Evolutionary conservation across 2,329 filamentous ascomycete genomes (phyloP), one percentile per base, ranked within the genome.

Genomic region (Hypoxylon sp.): DNA sequence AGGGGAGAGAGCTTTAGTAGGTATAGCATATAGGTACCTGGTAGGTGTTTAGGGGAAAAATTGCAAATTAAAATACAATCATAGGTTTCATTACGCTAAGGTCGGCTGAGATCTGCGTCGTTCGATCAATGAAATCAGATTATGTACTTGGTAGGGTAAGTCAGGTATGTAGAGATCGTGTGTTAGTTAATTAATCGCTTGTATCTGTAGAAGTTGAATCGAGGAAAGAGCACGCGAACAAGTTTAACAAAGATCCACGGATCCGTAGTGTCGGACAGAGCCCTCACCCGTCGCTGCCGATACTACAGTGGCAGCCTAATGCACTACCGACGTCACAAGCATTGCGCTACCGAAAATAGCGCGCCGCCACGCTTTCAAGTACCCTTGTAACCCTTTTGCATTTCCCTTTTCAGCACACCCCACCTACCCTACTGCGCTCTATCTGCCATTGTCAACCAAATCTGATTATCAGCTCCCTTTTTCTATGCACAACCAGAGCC

Each of bases 321-420:
- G 62, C 62, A 68, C 49, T 56, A 19, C 32, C 62, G 62, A 68
- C 60, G 64, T 69, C 64, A 67, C 67, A 51, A 43, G 30, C 25
- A 45, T 38, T 43, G 38, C 38, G 2, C 38, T n/a, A 55, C 21
- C 41, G 56, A 59, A 58, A 60, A 56, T 56, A 60, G 41, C 34
- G 52, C 46, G 53, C 52, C 30, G 48, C 65, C 55, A 59, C 43
- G 34, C 21, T 43, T 60, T 3, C 38, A 17, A 41, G 38, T 41
- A 19, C n/a, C 14, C 38, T 7, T 19, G 38, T 41, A 41, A 17
- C 38, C 19, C 14, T 9, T 9, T n/a, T 19, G 6, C 38, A 9
- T 17, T 41, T 41, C 3, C 38, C 14, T n/a, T 41, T 41, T n/a
- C 14, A 17, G 38, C 6, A 9, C 28, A 30, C 9, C 28, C 28